Base-by-base conservation (phyloP, 2,329 filamentous ascomycete species). In the Bipolaris sorokiniana region DNA sequence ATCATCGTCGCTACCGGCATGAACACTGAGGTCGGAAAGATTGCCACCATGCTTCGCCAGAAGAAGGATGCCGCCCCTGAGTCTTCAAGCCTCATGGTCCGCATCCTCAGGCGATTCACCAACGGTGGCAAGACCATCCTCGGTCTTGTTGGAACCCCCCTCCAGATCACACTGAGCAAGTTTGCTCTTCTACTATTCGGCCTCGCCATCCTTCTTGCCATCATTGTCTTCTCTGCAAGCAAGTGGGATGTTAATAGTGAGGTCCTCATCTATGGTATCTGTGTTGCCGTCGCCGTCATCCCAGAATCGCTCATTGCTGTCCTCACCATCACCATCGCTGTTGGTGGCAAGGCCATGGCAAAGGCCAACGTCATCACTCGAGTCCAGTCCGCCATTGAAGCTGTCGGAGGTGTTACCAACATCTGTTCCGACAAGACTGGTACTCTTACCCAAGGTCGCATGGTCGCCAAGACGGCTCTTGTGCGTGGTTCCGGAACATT, bases 91-190 rank as follows among this genome's bases (percentile, higher is more conserved):
- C 80, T 67, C 44, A 46, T 68, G 13, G 61, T 59, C 40, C 66
- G 63, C 50, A 46, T 66, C 15, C 54, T 49, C 41, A 71, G 65
- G 58, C 73, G 68, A 44, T 72, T 75, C 70, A 66, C 68, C 48
- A 76, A 58, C 45, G 77, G 65, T 56, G 64, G 78, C 45, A 82
- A 80, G 69, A 76, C 76, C 15, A 79, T 91, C 68, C 79, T 90
- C 7, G 88, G 88, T 49, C 82, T 90, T 57, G 83, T 90, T 52
- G 92, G 92, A 48, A 96, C 92, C 1, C 92, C 92, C 0, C 81
- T 97, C 44, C 91, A 96, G 78, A 88, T 89, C 64, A 94, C 91
- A 70, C 83, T 97, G 49, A 91, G 90, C 78, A 92, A 93, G 76
- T 88, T 97, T 69, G 92, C 92, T 26, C 87, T 56, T 23, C 54